phyloP scores from a whole-genome alignment of 176 grass and related monocot species.

The Alopecurus myosuroides region DNA sequence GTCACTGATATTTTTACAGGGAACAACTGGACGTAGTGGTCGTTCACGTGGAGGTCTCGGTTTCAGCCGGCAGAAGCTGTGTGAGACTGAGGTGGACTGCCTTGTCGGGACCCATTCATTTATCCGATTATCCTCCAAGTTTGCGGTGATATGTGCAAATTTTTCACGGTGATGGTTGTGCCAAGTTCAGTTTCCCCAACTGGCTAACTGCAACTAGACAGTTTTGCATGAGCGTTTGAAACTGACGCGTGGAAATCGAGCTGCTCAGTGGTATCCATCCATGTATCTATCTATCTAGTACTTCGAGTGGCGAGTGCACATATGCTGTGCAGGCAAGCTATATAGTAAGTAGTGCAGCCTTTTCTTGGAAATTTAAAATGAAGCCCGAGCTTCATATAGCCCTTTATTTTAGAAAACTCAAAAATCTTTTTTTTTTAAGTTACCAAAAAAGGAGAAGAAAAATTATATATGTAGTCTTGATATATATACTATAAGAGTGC shows the following conservation, averaged over 20 bases:
- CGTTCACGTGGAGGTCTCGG: neutral
- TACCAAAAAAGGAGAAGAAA: no score
- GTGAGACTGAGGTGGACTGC: neutral
- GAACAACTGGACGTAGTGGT: neutral
- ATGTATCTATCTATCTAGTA: neutral
- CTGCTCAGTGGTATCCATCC: neutral
- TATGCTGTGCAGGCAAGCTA: neutral
- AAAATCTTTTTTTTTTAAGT: no score
- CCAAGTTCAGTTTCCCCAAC: neutral
- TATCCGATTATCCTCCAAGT: neutral
- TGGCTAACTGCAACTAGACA: neutral
- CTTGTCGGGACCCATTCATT: neutral
- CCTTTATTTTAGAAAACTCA: no score
- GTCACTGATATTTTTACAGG: no score
- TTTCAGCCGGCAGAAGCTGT: neutral
- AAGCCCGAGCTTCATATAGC: no score
- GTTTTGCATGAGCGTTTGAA: neutral
- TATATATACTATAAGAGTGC: no score
- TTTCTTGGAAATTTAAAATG: no score
- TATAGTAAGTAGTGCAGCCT: no score
- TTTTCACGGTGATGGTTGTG: neutral
- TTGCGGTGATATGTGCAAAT: neutral
- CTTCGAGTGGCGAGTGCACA: neutral
- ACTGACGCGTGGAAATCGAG: neutral
- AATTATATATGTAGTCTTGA: no score